Conservation (phyloP, 2,329 filamentous ascomycete genomes). For the Trichocomaceae sp. region DNA sequence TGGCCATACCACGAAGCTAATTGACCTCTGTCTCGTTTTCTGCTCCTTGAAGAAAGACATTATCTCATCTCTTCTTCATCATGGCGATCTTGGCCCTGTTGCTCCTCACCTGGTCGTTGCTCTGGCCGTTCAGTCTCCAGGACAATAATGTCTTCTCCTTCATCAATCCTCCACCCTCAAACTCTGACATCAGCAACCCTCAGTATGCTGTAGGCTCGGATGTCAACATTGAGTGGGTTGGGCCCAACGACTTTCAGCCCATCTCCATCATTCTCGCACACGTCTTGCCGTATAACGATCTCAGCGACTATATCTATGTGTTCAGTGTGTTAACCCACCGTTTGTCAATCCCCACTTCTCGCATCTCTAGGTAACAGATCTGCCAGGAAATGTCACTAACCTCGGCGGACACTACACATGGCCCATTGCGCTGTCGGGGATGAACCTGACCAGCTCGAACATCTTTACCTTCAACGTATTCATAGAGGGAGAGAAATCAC, state of each 20-base stretch:
- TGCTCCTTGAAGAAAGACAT: not conserved
- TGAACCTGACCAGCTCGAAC: slow-evolving; percentile 10
- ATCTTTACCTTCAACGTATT: slow-evolving; percentile 11
- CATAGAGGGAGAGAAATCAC: slow-evolving; percentile 8
- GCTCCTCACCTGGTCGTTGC: slow-evolving; percentile 11
- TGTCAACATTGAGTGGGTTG: slow-evolving; percentile 11
- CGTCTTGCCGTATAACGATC: not conserved
- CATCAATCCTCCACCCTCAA: slow-evolving; percentile 5
- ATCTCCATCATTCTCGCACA: slow-evolving; percentile 7
- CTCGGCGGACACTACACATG: slow-evolving; percentile 11
- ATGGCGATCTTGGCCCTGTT: slow-evolving; percentile 3
- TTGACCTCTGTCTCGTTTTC: not conserved
- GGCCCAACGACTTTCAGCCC: slow-evolving; percentile 4
- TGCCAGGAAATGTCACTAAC: slow-evolving; percentile 11
- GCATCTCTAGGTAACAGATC: not conserved
- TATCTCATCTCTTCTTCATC: not conserved
- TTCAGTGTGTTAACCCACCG: slow-evolving; percentile 1
- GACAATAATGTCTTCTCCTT: not conserved
- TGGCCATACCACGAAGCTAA: not conserved
- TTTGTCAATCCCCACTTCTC: not conserved
- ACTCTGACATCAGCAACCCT: slow-evolving; percentile 4
- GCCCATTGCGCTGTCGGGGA: slow-evolving; percentile 4
- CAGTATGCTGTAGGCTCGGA: slow-evolving; percentile 3
- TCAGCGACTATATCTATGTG: slow-evolving; percentile 5
- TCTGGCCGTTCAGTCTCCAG: slow-evolving; percentile 10